Base-by-base conservation (phyloP, 2,329 filamentous ascomycete genomes). In the Xylaria sp. region DNA sequence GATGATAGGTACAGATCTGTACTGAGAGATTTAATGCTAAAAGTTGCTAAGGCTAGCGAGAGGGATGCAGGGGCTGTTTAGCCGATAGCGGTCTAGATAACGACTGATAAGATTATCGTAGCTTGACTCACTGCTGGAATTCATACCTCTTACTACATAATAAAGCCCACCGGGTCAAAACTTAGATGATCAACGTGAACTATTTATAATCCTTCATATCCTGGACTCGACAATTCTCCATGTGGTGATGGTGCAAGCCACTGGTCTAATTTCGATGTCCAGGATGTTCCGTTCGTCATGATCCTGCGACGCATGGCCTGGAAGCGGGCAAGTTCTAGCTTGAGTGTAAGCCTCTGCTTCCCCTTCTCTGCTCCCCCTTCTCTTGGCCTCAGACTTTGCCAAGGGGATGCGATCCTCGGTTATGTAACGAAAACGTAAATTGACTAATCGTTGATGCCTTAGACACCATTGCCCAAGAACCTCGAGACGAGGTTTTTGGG, bases 241-340 rank as follows among this genome's bases (percentile, higher is more conserved):
- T 19, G 21, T 37, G 44, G 16, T 37, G 39, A 37, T 43, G 47
- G 19, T 20, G 13, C 26, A 20, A 40, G n/a, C 17, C 19, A 29
- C 34, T 29, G 46, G 26, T 17, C 20, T 43, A 19, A 6, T 38
- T 22, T 44, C 38, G 19, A 40, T n/a, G 49, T 40, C 40, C 57
- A 64, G 42, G 44, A 66, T 66, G 65, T 53, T 42, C 50, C 49
- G 46, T 57, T 55, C 62, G 54, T 62, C 54, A 79, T 79, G 77
- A 74, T 68, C 59, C 69, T 68, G 52, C 69, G 72, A 69, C 69
- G 56, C 57, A 66, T 67, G 62, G 68, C 70, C 60, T 73, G 69
- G 71, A 77, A 72, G 61, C 75, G 72, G 66, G 73, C 68, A 59
- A 64, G 64, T 53, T 67, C 64, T 52, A 66, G 64, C 61, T 69